These are phyloP conservation scores for Metschnikowia lochheadii DNA, from an alignment of 805 yeast species.

Conservation along the genomic window DNA sequence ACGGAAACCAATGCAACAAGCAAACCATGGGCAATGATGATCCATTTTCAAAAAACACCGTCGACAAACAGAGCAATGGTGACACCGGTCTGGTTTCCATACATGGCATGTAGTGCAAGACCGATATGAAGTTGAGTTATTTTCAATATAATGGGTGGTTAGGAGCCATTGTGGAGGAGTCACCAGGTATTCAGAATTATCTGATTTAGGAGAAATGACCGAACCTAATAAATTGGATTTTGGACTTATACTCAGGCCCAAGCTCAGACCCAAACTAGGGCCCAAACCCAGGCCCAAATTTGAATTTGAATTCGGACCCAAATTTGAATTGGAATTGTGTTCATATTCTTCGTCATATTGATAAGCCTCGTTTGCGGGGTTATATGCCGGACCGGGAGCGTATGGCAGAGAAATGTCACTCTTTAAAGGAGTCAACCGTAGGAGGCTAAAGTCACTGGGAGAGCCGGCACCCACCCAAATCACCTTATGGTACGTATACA, in stretches of 20 bases:
- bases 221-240: too few relatives aligned
- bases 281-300: too few relatives aligned
- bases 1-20: conserved; percentile 76
- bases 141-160: conserved; percentile 38
- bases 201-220: too few relatives aligned
- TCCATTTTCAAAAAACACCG: conserved; percentile 51
- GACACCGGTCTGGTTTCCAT: conserved; percentile 60
- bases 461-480: conserved; percentile 60
- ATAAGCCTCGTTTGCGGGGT: too few relatives aligned
- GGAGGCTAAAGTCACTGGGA: conserved; percentile 52
- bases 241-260: too few relatives aligned
- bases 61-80: conserved; percentile 51
- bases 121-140: conserved; percentile 55
- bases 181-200: background rate
- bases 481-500: conserved; percentile 52
- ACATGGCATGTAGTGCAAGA: conserved; percentile 49
- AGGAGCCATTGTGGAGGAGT: conserved; percentile 33
- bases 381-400: too few relatives aligned
- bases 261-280: too few relatives aligned
- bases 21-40: conserved; percentile 86
- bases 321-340: too few relatives aligned
- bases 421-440: conserved; percentile 24
- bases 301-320: too few relatives aligned
- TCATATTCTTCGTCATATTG: too few relatives aligned
- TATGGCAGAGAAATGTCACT: too few relatives aligned